Percentiles rank a stretch among this genome's conserved stretches.
Evolutionary conservation across 179 eudicot genomes (phyloP).

Genomic region (Beta lomatogona): DNA sequence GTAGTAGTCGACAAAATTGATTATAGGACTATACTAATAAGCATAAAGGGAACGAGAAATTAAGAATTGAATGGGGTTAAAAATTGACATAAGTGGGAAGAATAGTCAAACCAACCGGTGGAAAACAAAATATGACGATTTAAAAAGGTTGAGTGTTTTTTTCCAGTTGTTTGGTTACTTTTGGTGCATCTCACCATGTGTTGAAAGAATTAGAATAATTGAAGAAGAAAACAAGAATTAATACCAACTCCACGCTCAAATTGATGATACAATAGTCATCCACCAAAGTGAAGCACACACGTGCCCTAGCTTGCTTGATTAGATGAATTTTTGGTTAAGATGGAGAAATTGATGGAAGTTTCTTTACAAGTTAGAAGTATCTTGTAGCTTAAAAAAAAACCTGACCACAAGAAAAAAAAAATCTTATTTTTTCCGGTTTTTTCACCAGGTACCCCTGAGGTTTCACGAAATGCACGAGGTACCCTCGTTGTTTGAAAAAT

Average conservation of each 20-base stretch:
- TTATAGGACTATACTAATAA: constrained; percentile 4
- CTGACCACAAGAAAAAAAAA: background rate
- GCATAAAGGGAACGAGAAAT: constrained; percentile 3
- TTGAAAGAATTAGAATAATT: background rate
- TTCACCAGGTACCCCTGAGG: too few relatives aligned
- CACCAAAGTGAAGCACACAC: constrained; percentile 13
- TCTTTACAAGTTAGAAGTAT: background rate
- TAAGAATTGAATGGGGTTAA: background rate
- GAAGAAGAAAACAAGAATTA: constrained; percentile 30
- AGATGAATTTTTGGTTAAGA: background rate
- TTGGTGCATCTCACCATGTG: constrained; percentile 17
- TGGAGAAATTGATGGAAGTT: background rate
- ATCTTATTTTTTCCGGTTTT: too few relatives aligned
- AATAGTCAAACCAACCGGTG: constrained; percentile 13
- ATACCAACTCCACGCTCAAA: constrained; percentile 31
- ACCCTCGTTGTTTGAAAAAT: too few relatives aligned
- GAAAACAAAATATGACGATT: background rate
- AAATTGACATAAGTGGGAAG: background rate
- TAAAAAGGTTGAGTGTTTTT: background rate
- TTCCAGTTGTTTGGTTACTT: constrained; percentile 14
- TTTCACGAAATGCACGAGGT: too few relatives aligned
- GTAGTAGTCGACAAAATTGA: constrained; percentile 27
- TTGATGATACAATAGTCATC: background rate
- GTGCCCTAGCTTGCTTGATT: constrained; percentile 11
- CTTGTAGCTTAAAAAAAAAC: background rate